Base-by-base conservation (phyloP, 768 basidiomycete genomes). In the Boletellus sp. region DNA sequence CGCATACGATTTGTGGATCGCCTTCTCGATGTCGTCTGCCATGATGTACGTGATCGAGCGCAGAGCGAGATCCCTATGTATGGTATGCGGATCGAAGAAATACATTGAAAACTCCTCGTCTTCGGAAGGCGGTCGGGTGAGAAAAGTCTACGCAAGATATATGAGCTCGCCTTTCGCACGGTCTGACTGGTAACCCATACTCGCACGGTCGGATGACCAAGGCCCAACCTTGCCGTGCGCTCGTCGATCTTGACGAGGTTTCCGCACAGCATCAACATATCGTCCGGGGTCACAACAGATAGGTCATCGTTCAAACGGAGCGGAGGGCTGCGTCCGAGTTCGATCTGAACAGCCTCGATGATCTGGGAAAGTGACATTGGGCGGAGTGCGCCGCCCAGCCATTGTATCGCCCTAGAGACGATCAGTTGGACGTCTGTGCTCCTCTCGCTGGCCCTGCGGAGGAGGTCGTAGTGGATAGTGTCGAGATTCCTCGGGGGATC, bases 281-380 rank as follows among this genome's bases (percentile, higher is more conserved):
- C 61, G 8, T 61, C 56, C 12, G 54, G 53, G 6, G 52, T 53
- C n/a, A 65, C 61, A 7, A 65, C 62, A 19, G 59, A 53, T 17
- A 66, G 41, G 33, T 55, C 51, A 42, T 66, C 62, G 26, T 64
- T 64, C 50, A 64, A 53, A 39, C 48, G 31, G 26, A 64, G 40
- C 7, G 62, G 61, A 19, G 52, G 51, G 0, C 50, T 44, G 36
- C 56, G 50, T 36, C 56, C 56, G n/a, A 61, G 48, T 23, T 65
- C 64, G 34, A 66, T 64, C 40, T 66, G 62, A 37, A 64, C 61
- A 5, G 62, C 62, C 23, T 65, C 64, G 28, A 61, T 63, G 35
- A 64, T 54, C 38, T 65, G 64, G 34, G 59, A 55, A 22, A 65
- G 53, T 15, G 59, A 57, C 41, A 65, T 31, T 22, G 63, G 50